Percentiles rank a stretch among this genome's conserved stretches.
phyloP scores from a whole-genome alignment of 345 rosid genomes.

The Nephelium lappaceum region DNA sequence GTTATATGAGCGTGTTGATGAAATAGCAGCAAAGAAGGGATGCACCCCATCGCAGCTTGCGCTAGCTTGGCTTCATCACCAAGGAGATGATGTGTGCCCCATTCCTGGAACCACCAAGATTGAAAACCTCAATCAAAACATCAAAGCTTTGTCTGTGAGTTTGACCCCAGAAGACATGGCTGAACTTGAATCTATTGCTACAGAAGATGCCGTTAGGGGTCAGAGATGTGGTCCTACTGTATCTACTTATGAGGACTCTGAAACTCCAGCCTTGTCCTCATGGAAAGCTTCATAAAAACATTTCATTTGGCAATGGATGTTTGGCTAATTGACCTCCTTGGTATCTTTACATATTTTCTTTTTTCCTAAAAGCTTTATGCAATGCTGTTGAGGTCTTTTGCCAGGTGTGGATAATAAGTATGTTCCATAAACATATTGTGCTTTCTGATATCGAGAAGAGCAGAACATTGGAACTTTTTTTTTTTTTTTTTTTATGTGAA shows the following conservation, averaged over 20 bases:
- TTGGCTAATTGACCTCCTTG: not conserved
- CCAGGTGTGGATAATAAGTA: not conserved
- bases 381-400: not conserved
- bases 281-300: conserved; percentile 34
- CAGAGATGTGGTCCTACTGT: conserved; percentile 23
- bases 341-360: not conserved
- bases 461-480: not conserved
- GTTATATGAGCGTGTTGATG: conserved; percentile 45
- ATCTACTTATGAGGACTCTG: conserved; percentile 33
- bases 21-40: conserved; percentile 48
- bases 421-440: not conserved
- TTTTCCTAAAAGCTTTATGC: not conserved
- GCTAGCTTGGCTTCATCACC: conserved; percentile 21
- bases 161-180: conserved; percentile 26
- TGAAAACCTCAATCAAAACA: conserved; percentile 43
- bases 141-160: conserved; percentile 27
- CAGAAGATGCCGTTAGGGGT: conserved; percentile 25
- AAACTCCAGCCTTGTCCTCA: conserved; percentile 61
- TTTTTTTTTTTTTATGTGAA: not conserved
- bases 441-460: not conserved
- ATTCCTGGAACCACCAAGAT: conserved; percentile 69
- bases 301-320: not conserved
- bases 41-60: conserved; percentile 74
- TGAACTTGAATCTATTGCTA: conserved; percentile 21
- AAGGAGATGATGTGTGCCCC: conserved; percentile 64